Evolutionary conservation across 1,284 basidiomycete species (phyloP), one percentile per base, ranked within the genome.

Genomic region (Boletus smithii): DNA sequence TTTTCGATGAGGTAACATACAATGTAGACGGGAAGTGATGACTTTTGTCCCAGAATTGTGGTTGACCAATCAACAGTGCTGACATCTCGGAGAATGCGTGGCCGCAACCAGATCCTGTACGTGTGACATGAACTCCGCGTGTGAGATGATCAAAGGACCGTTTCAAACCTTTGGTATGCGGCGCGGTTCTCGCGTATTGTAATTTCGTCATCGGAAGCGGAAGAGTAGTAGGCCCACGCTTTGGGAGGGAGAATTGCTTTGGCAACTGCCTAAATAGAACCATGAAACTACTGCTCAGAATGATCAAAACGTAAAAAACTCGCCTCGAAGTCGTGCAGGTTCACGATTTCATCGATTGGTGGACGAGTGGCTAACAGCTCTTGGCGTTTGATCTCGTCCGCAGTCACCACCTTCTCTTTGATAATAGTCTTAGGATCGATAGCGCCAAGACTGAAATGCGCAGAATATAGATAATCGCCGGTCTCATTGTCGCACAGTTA

Each of bases 311-410:
- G 14, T 13, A n/a, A 5, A 13, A 34, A 17, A 44, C 66, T 51
- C 18, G 65, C 70, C 68, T 88, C 85, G 56, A 88, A 85, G 65
- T 88, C 86, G 66, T 85, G 83, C 63, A 88, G 59, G 56, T 81
- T 83, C 44, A 88, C 65, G 50, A 84, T 77, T 61, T 81, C 77
- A 42, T 73, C 73, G 23, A 87, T 63, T 1, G 75, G 66, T 1
- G 84, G 84, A 46, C 73, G 71, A 26, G 72, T 64, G 5, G 65
- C 66, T 31, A 70, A 51, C 35, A 70, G 62, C 20, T 65, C 66
- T 51, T 71, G 68, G 27, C 73, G 66, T 34, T 59, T 67, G 54
- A 69, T 68, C 56, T 78, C 71, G 32, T 74, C 72, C 23, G 67
- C 62, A 8, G 72, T 76, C 9, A 75, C 64, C 39, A 73, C 73